Conservation (phyloP, 768 basidiomycete species). For the Mycena haematopus region DNA sequence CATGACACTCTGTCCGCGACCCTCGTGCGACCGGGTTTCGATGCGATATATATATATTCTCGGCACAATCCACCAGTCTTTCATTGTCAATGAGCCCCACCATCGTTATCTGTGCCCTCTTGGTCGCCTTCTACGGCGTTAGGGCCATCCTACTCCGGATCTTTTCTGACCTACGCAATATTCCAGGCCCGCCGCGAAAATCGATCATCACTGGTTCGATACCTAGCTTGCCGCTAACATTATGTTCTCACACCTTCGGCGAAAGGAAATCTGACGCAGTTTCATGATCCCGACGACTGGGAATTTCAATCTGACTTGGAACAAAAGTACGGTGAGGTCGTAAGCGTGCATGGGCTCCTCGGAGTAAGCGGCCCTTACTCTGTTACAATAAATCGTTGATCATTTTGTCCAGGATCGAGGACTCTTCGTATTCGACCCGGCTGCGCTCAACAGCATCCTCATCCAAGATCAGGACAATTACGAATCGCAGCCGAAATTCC, state of each 20-base stretch:
- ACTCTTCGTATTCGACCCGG: constrained; percentile 9
- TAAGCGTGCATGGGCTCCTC: neutral
- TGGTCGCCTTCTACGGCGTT: too few relatives aligned
- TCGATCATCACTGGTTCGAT: neutral
- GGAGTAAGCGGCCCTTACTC: neutral
- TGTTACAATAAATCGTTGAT: neutral
- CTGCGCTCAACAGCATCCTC: constrained; percentile 5
- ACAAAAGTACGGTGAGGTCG: constrained; percentile 5
- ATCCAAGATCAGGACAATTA: neutral
- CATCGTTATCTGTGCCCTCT: too few relatives aligned
- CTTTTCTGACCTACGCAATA: neutral
- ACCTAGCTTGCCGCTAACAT: neutral
- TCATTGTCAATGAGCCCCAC: too few relatives aligned
- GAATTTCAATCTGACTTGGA: constrained; percentile 1
- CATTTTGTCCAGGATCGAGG: constrained; percentile 2
- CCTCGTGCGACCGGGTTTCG: too few relatives aligned
- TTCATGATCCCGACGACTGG: constrained; percentile 11
- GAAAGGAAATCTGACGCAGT: neutral
- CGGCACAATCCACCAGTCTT: too few relatives aligned
- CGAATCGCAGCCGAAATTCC: neutral
- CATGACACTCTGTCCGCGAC: too few relatives aligned
- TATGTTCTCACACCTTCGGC: neutral
- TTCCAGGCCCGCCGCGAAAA: neutral
- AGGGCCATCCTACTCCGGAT: too few relatives aligned
- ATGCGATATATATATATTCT: too few relatives aligned